phyloP scores from a whole-genome alignment of 805 yeast species.

The Kluyveromyces starmeri region DNA sequence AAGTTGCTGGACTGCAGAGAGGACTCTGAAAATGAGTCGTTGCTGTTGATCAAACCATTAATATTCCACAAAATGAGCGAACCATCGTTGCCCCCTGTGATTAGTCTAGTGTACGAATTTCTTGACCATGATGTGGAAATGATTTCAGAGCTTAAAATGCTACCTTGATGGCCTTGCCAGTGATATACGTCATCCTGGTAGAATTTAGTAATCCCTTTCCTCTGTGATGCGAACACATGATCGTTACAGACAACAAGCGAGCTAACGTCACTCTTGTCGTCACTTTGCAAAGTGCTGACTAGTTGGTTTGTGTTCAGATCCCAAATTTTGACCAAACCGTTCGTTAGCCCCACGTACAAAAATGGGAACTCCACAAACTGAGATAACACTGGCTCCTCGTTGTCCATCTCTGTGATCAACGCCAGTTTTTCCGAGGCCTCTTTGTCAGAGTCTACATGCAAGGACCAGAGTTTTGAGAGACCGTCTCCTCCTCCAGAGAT shows the following conservation, averaged over 20 bases:
- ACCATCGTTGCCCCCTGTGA: slow-evolving; percentile 65
- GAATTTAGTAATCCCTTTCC: slow-evolving; percentile 38
- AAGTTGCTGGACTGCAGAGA: slow-evolving; percentile 7
- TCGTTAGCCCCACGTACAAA: slow-evolving; percentile 73
- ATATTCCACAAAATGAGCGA: slow-evolving; percentile 68
- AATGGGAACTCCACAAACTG: slow-evolving; percentile 56
- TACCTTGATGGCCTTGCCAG: slow-evolving; percentile 48
- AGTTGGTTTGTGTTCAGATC: slow-evolving; percentile 77
- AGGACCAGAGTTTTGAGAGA: slow-evolving; percentile 67
- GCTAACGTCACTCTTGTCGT: slow-evolving; percentile 42
- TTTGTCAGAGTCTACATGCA: slow-evolving; percentile 15
- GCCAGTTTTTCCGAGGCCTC: slow-evolving; percentile 4
- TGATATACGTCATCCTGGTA: slow-evolving; percentile 35
- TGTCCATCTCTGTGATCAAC: slow-evolving; percentile 30
- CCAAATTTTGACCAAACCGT: slow-evolving; percentile 74
- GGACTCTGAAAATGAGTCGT: background rate
- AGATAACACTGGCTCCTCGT: slow-evolving; percentile 64
- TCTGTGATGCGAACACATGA: slow-evolving; percentile 28
- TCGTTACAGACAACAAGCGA: slow-evolving; percentile 32
- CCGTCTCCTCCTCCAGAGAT: slow-evolving; percentile 92
- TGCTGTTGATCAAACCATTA: slow-evolving; percentile 11
- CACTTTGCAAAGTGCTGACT: slow-evolving; percentile 34
- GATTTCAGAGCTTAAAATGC: slow-evolving; percentile 48
- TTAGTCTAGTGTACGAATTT: slow-evolving; percentile 35
- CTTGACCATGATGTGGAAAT: slow-evolving; percentile 28